phyloP scores from a whole-genome alignment of 164 flowering plant genomes.

The Chimonanthus praecox region DNA sequence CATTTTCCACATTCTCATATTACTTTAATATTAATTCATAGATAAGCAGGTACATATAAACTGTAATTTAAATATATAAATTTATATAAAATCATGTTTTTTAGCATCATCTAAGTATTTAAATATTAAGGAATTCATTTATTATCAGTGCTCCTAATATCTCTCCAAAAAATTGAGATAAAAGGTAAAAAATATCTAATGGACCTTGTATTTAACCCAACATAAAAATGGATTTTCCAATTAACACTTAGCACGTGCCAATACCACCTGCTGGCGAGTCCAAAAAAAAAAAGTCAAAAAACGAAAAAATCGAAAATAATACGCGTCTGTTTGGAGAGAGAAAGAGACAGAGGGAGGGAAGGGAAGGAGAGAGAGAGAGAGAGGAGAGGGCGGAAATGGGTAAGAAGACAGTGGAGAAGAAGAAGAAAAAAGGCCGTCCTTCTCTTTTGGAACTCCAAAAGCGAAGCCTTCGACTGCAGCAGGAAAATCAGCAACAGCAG shows the following conservation, averaged over 20 bases:
- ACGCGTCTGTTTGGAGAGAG: conserved; percentile 13
- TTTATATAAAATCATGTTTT: too few relatives aligned
- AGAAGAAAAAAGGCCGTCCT: conserved; percentile 90
- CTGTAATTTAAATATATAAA: too few relatives aligned
- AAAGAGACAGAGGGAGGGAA: conserved; percentile 7
- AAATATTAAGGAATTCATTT: too few relatives aligned
- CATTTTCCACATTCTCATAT: too few relatives aligned
- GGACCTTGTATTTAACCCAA: too few relatives aligned
- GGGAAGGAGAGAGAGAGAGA: conserved; percentile 13
- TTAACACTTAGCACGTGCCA: not conserved
- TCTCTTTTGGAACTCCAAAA: conserved; percentile 66
- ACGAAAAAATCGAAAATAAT: conserved; percentile 8
- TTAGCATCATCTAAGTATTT: too few relatives aligned
- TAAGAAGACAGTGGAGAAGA: conserved; percentile 17
- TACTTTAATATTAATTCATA: too few relatives aligned
- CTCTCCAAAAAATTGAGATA: too few relatives aligned
- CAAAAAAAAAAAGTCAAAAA: conserved; percentile 8
- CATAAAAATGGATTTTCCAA: too few relatives aligned
- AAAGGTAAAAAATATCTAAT: too few relatives aligned
- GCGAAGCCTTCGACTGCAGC: conserved; percentile 37
- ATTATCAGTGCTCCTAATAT: too few relatives aligned
- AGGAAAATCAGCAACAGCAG: conserved; percentile 12
- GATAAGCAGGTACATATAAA: too few relatives aligned
- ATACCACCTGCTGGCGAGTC: not conserved
- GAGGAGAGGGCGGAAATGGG: conserved; percentile 12